phyloP scores from a whole-genome alignment of 352 stramenopile genomes.

The Pythium diclinum region DNA sequence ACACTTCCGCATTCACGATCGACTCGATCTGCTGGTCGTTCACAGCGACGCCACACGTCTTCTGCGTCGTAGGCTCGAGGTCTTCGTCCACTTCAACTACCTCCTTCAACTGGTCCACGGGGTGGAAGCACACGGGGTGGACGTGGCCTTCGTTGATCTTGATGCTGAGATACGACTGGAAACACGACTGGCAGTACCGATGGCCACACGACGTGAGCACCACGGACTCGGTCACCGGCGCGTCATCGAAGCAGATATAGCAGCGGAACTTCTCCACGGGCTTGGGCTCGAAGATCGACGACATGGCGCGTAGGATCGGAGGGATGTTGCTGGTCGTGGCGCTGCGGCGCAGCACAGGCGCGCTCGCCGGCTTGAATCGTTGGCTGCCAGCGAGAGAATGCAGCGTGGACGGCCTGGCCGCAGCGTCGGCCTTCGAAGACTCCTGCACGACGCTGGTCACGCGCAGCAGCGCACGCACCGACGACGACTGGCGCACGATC shows the following conservation, averaged over 20 bases:
- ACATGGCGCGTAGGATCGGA: constrained; percentile 9
- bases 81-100: background rate
- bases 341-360: background rate
- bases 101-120: constrained; percentile 16
- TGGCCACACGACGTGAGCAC: constrained; percentile 50
- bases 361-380: background rate
- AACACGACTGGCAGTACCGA: constrained; percentile 52
- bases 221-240: constrained; percentile 33
- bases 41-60: constrained; percentile 8
- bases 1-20: constrained; percentile 5
- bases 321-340: background rate
- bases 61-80: background rate
- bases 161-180: constrained; percentile 58
- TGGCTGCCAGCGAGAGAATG: background rate
- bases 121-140: constrained; percentile 62
- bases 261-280: constrained; percentile 55
- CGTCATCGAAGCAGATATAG: constrained; percentile 72
- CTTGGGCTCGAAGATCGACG: constrained; percentile 2
- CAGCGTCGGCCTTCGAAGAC: background rate
- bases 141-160: constrained; percentile 73
- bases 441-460: background rate
- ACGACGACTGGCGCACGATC: background rate
- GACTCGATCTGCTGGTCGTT: constrained; percentile 1
- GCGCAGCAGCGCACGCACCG: background rate
- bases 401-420: background rate